Evolutionary conservation across 2,329 filamentous ascomycete genomes (phyloP).

Genomic region (Talaromyces sp.): DNA sequence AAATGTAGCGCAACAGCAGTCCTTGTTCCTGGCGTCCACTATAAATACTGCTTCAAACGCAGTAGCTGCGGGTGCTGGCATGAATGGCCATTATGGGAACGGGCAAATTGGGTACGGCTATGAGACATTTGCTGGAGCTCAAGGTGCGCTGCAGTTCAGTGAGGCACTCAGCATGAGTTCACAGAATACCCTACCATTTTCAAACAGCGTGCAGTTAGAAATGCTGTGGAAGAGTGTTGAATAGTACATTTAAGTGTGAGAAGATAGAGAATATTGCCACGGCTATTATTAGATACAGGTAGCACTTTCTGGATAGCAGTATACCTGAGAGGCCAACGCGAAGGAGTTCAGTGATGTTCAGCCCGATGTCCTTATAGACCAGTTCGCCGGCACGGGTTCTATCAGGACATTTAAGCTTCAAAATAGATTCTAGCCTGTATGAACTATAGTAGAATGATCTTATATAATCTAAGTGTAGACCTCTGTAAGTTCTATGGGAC

Average conservation of each 20-base stretch:
- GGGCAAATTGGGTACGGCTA: background rate
- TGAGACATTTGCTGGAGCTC: constrained; percentile 3
- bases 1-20: background rate
- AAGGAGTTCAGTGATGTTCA: background rate
- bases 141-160: background rate
- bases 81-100: background rate
- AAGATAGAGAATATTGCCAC: background rate
- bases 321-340: background rate
- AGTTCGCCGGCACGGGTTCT: too few species aligned
- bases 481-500: too few species aligned
- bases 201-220: background rate
- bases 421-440: background rate
- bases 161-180: background rate
- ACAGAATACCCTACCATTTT: background rate
- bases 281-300: background rate
- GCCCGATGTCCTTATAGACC: background rate
- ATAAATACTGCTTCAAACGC: background rate
- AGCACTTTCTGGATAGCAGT: background rate
- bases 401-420: background rate
- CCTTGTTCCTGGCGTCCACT: background rate
- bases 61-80: background rate
- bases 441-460: too few species aligned
- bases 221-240: background rate
- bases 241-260: background rate
- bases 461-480: too few species aligned